Base-by-base conservation (phyloP, 371 early-diverging fungal species). In the Mucor plumbeus region DNA sequence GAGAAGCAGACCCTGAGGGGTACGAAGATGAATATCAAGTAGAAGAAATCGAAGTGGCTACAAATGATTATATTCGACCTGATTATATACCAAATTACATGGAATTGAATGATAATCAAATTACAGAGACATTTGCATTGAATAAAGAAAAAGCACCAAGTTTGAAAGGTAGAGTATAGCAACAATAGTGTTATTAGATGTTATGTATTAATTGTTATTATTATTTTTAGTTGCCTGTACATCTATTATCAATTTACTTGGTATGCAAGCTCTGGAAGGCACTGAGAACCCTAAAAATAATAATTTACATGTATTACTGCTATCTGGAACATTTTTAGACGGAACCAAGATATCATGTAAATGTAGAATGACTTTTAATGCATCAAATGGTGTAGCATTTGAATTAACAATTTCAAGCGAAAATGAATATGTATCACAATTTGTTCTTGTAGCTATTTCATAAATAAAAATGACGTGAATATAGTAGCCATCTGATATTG, bases 1-100 rank as follows among this genome's bases (percentile, higher is more conserved):
- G 92, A 33, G 96, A 96, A 75, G 89, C 94, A 6, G 94, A 95
- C 68, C 92, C 92, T 36, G 91, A 91, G 70, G 99, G 99, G 11
- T 97, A 93, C 65, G 96, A 96, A 50, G 98, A 96, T 72, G 97
- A 96, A 76, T 97, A 97, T 76, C 86, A 84, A 75, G 88, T 96
- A 17, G 99, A 99, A 70, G 92, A 92, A 35, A 80, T 95, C 31
- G 95, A 98, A 19, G 73, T 97, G 19, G 69, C 85, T 9, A 88
- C 91, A 4, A 92, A 89, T 40, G 98, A 98, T 81, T 98, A 95
- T 76, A 90, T 98, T 72, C 85, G 91, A 36, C 92, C 97, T 11
- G 86, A 91, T 6, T 94, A 92, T 67, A 38, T 68, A 17, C 54
- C 62, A 7, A 33, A 65, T 11, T 85, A 88, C 81, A 66, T 72